phyloP scores from a whole-genome alignment of 1,284 basidiomycete species.

The Ganoderma multipileum region DNA sequence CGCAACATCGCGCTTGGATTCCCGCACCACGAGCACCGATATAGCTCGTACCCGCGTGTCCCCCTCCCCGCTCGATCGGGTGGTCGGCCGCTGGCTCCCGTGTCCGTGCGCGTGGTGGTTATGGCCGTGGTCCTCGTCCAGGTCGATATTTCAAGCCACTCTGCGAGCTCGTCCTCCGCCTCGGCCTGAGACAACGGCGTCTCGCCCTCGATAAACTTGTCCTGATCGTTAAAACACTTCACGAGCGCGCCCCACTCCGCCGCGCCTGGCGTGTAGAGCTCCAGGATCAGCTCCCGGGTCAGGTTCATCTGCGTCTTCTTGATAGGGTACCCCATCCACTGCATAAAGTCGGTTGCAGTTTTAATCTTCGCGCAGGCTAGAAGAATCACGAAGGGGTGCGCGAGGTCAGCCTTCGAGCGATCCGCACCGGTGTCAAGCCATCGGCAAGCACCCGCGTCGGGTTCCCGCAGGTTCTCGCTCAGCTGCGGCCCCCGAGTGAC shows the following conservation, averaged over 20 bases:
- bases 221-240: constrained; percentile 33
- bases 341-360: constrained; percentile 55
- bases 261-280: constrained; percentile 47
- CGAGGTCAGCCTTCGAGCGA: neutral
- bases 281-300: constrained; percentile 50
- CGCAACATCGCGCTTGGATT: constrained; percentile 57
- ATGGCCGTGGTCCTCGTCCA: constrained; percentile 29
- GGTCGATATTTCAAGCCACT: constrained; percentile 20
- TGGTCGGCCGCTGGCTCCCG: neutral
- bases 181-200: constrained; percentile 42
- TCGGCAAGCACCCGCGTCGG: constrained; percentile 47
- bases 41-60: constrained; percentile 31
- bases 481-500: constrained; percentile 53
- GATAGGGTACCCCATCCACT: constrained; percentile 48
- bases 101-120: neutral
- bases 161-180: constrained; percentile 55
- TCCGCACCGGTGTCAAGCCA: neutral
- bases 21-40: constrained; percentile 60
- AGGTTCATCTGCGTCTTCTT: constrained; percentile 55
- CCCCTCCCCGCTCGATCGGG: constrained; percentile 5
- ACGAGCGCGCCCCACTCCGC: constrained; percentile 53
- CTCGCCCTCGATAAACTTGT: constrained; percentile 44
- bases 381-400: neutral
- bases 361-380: constrained; percentile 52
- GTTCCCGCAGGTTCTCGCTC: constrained; percentile 51